A percentile compares a stretch with the other conserved stretches of the same genome.
Evolutionary conservation across 2,329 filamentous ascomycete species (phyloP).

Genomic region (Orbilia blumenaviensis): DNA sequence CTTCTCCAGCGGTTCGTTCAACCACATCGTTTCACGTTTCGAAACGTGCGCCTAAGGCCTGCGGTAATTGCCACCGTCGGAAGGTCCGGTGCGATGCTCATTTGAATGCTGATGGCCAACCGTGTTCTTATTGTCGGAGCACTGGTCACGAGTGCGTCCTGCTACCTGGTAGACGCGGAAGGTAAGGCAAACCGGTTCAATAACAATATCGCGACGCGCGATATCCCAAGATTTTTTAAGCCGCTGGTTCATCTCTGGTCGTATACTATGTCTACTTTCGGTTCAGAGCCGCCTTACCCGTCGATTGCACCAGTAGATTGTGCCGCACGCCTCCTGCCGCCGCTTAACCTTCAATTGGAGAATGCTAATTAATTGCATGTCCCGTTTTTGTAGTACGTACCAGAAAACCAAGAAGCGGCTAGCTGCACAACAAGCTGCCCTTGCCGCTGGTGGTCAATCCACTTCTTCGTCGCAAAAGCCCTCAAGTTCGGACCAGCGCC

Average conservation of each 20-base stretch:
- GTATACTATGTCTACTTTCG: constrained; percentile 1
- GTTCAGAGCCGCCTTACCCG: background rate
- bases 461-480: background rate
- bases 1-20: constrained; percentile 30
- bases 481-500: constrained; percentile 18
- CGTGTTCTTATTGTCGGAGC: constrained; percentile 51
- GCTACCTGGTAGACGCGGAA: constrained; percentile 48
- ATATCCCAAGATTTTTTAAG: constrained; percentile 35
- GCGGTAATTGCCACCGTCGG: constrained; percentile 51
- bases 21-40: constrained; percentile 47
- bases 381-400: constrained; percentile 34
- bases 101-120: constrained; percentile 48
- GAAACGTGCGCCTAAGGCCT: constrained; percentile 52
- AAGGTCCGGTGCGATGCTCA: constrained; percentile 52
- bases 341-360: constrained; percentile 3
- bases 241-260: constrained; percentile 13
- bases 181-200: constrained; percentile 37
- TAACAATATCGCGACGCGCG: background rate
- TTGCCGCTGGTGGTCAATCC: constrained; percentile 22
- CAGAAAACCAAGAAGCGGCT: constrained; percentile 52
- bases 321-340: background rate
- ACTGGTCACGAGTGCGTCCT: constrained; percentile 50
- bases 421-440: constrained; percentile 45
- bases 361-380: background rate
- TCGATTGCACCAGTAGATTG: constrained; percentile 1